Evolutionary conservation across 225 moss, liverwort and hornwort species (phyloP).

Genomic region (Climacium dendroides): DNA sequence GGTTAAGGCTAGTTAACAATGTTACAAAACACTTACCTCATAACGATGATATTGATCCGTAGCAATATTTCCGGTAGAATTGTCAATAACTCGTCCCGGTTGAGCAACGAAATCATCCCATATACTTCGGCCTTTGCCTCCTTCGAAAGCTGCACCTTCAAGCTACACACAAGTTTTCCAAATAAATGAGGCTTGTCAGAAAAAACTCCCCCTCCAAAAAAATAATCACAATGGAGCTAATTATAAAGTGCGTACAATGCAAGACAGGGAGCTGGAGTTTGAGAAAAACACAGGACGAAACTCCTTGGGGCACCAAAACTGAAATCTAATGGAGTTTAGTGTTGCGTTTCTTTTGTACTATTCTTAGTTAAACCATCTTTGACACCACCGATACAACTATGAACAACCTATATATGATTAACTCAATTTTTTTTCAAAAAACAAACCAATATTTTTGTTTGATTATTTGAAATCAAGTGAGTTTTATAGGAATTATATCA

Average conservation of each 20-base stretch:
- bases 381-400: too few relatives aligned
- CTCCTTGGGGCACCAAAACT: too few relatives aligned
- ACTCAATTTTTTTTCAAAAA: too few relatives aligned
- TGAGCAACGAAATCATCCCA: slow-evolving; percentile 8
- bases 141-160: slow-evolving; percentile 23
- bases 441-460: too few relatives aligned
- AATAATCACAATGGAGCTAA: neutral
- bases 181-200: neutral
- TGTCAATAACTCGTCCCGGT: slow-evolving; percentile 4
- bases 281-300: too few relatives aligned
- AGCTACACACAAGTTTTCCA: neutral
- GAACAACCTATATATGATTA: too few relatives aligned
- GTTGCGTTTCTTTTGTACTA: too few relatives aligned
- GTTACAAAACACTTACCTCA: neutral
- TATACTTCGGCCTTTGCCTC: slow-evolving; percentile 21
- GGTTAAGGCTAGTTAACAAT: neutral
- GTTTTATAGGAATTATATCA: neutral
- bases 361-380: too few relatives aligned
- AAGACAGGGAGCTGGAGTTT: accelerated
- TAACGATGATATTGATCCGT: slow-evolving; percentile 27
- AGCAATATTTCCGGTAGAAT: slow-evolving; percentile 9
- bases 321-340: accelerated
- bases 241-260: too few relatives aligned
- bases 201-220: neutral
- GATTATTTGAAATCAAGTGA: too few relatives aligned